Evolutionary conservation across 805 yeast species (phyloP), one percentile per base, ranked within the genome.

Genomic region (Candida parachauliodes): DNA sequence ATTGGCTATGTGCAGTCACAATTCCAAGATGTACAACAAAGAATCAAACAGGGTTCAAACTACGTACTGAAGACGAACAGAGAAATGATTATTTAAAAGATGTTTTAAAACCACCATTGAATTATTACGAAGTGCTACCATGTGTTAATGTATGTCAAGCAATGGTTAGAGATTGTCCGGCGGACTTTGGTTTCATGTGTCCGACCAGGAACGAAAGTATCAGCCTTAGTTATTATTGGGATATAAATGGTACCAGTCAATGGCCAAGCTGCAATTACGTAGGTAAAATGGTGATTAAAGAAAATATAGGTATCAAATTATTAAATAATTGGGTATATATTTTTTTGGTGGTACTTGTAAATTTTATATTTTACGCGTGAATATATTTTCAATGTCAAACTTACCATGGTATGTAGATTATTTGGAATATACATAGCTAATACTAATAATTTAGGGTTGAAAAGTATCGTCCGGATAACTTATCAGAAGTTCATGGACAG

Each of bases 401-500:
- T 16, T 27, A 27, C 30, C 30, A 27, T 27, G 74, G n/a, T n/a
- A n/a, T n/a, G n/a, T n/a, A n/a, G n/a, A n/a, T n/a, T n/a, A n/a
- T n/a, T n/a, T n/a, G n/a, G n/a, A n/a, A n/a, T n/a, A n/a, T n/a
- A n/a, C n/a, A n/a, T n/a, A n/a, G n/a, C n/a, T n/a, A n/a, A n/a
- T n/a, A n/a, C n/a, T n/a, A n/a, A n/a, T n/a, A n/a, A n/a, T n/a
- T n/a, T n/a, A n/a, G n/a, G 98, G 94, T 93, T 32, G 99, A 93
- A 58, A 93, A 93, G 59, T 93, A 91, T 60, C 80, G 99, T 46
- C 99, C 99, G 0, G 65, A 69, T 23, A 70, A 81, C 1, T 66
- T 93, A 36, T 88, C 85, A 44, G 96, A 93, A 32, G 91, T 93
- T 8, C 80, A 87, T 51, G 98, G 98, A 4, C 98, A 93, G 55